Evolutionary conservation across 2,329 filamentous ascomycete genomes (phyloP).

Genomic region (Monilinia polystroma): DNA sequence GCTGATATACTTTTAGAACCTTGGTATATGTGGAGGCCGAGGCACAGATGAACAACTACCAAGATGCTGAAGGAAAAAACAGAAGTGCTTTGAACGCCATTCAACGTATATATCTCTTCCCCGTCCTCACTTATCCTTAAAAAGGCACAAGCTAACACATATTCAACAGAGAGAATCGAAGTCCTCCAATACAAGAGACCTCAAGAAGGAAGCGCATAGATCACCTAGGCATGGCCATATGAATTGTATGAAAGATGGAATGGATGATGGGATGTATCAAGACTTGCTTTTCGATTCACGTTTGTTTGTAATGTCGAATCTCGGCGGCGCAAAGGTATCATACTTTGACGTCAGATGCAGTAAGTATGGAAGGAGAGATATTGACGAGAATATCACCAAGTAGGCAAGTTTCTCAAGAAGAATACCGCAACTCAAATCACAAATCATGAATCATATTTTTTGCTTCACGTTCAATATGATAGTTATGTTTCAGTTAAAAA

Average conservation of each 20-base stretch:
- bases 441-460: background rate
- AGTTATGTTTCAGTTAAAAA: background rate
- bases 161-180: slow-evolving; percentile 24
- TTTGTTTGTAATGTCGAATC: slow-evolving; percentile 15
- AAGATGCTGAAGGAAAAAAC: slow-evolving; percentile 69
- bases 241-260: slow-evolving; percentile 18
- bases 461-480: background rate
- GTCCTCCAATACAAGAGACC: slow-evolving; percentile 24
- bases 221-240: background rate
- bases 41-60: slow-evolving; percentile 64
- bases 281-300: slow-evolving; percentile 11
- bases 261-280: slow-evolving; percentile 12
- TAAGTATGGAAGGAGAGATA: background rate
- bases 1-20: slow-evolving; percentile 52
- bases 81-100: slow-evolving; percentile 65
- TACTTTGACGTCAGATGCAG: background rate
- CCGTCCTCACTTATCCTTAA: background rate
- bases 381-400: background rate
- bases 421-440: background rate
- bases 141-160: slow-evolving; percentile 8
- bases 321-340: slow-evolving; percentile 6
- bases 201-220: slow-evolving; percentile 15
- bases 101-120: slow-evolving; percentile 61
- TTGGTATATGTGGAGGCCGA: slow-evolving; percentile 84
- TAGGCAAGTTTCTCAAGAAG: background rate